Conservation (phyloP, 441 rosid genomes). For the Arabidopsis lyrata region DNA sequence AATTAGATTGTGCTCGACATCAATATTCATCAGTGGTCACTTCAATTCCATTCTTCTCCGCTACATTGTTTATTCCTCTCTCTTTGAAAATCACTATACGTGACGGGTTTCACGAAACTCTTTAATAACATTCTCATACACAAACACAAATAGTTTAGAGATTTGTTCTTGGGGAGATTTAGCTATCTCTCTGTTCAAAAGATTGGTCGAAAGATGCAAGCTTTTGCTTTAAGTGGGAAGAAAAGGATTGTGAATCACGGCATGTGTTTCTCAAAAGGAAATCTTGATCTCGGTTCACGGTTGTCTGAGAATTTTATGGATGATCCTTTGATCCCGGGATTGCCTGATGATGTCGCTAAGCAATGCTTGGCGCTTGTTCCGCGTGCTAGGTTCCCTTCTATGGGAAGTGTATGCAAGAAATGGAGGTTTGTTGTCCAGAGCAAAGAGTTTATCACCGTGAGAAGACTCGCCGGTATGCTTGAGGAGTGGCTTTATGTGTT, state of each 20-base stretch:
- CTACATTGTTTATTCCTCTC: constrained; percentile 81
- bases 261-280: constrained; percentile 56
- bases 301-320: constrained; percentile 48
- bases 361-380: constrained; percentile 90
- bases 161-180: constrained; percentile 43
- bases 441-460: constrained; percentile 77
- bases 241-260: constrained; percentile 57
- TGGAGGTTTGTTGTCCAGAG: constrained; percentile 89
- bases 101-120: constrained; percentile 80
- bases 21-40: constrained; percentile 60
- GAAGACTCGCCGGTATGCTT: constrained; percentile 77
- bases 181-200: constrained; percentile 28
- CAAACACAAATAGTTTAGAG: constrained; percentile 32
- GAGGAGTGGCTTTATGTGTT: constrained; percentile 94
- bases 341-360: constrained; percentile 91
- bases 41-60: constrained; percentile 62
- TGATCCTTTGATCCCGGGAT: constrained; percentile 76
- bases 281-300: constrained; percentile 45
- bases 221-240: constrained; percentile 55
- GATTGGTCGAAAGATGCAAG: constrained; percentile 51
- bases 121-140: constrained; percentile 47
- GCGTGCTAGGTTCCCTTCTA: constrained; percentile 69
- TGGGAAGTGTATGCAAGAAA: constrained; percentile 90
- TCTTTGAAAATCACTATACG: constrained; percentile 83
- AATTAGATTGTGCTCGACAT: constrained; percentile 70